These are phyloP conservation scores for Starmerella tilneyi DNA, from an alignment of 805 yeast genomes.

Conservation along the genomic window DNA sequence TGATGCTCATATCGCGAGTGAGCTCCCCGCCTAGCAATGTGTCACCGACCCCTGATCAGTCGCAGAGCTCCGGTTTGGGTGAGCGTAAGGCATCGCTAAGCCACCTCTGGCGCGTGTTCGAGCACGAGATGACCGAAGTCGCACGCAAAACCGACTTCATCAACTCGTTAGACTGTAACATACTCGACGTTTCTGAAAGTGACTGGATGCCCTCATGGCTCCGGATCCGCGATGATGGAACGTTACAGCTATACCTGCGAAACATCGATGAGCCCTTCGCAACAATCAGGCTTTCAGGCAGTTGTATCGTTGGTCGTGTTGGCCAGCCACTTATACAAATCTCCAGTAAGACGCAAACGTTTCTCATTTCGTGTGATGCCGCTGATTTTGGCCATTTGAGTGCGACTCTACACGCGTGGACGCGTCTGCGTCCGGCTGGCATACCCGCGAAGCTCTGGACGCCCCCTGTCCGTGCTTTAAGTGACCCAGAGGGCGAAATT, in stretches of 20 bases:
- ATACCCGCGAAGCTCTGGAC: conserved; percentile 20
- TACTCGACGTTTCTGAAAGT: conserved; percentile 17
- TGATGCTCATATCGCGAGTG: conserved; percentile 18
- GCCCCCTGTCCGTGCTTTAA: conserved; percentile 16
- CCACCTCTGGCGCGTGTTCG: conserved; percentile 14
- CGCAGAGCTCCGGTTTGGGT: neutral
- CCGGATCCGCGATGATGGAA: conserved; percentile 7
- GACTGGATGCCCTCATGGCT: conserved; percentile 19
- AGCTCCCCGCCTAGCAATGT: conserved; percentile 9
- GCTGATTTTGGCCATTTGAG: conserved; percentile 5
- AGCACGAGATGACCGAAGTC: conserved; percentile 5
- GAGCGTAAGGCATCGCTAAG: conserved; percentile 17
- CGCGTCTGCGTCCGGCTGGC: conserved; percentile 22
- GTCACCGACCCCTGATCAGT: neutral
- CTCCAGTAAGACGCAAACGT: conserved; percentile 8
- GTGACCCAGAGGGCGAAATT: conserved; percentile 10
- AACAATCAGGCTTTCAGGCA: conserved; percentile 15
- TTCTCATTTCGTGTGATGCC: conserved; percentile 9
- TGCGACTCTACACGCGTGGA: conserved; percentile 21
- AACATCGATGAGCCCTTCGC: conserved; percentile 12
- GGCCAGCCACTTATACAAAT: conserved; percentile 19
- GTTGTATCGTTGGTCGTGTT: conserved; percentile 23
- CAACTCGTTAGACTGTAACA: conserved; percentile 12
- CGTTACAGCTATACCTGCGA: conserved; percentile 9
- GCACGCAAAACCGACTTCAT: neutral